phyloP scores from a whole-genome alignment of 805 yeast genomes.

The Metschnikowia bowlesiae region DNA sequence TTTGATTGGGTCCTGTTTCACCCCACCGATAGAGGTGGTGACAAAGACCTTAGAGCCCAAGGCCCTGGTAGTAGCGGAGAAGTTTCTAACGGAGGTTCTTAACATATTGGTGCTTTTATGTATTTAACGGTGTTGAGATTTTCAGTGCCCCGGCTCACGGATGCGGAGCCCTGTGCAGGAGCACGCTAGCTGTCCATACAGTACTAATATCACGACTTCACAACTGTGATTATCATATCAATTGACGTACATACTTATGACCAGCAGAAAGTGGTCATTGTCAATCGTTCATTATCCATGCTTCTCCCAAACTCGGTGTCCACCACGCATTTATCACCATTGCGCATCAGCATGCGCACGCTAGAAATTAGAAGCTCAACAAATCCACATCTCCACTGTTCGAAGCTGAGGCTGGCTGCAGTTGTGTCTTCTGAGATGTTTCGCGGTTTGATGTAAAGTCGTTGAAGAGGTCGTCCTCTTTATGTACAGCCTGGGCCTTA shows the following conservation, averaged over 20 bases:
- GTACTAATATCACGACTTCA: not conserved
- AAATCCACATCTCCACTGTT: slow-evolving; percentile 43
- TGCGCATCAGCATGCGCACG: not conserved
- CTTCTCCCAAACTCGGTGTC: not conserved
- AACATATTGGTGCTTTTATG: slow-evolving; percentile 14
- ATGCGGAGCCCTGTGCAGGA: slow-evolving; percentile 3
- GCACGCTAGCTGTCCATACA: not conserved
- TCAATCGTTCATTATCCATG: not conserved
- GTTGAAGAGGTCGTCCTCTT: slow-evolving; percentile 30
- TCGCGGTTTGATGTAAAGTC: slow-evolving; percentile 25
- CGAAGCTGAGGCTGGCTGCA: slow-evolving; percentile 8
- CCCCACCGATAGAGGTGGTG: slow-evolving; percentile 46
- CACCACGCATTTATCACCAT: not conserved
- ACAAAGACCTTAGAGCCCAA: slow-evolving; percentile 54
- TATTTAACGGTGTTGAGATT: not conserved
- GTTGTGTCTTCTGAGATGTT: slow-evolving; percentile 7
- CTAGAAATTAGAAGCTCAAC: slow-evolving; percentile 37
- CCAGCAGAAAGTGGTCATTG: not conserved
- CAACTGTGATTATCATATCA: not conserved
- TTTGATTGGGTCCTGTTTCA: slow-evolving; percentile 19
- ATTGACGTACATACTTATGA: not conserved
- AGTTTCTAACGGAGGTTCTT: slow-evolving; percentile 38
- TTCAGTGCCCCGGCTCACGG: not conserved
- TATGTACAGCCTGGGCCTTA: slow-evolving; percentile 8
- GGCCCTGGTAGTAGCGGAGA: slow-evolving; percentile 44